Base-by-base conservation (phyloP, 768 basidiomycete genomes). In the Phanerodontia chrysosporium region DNA sequence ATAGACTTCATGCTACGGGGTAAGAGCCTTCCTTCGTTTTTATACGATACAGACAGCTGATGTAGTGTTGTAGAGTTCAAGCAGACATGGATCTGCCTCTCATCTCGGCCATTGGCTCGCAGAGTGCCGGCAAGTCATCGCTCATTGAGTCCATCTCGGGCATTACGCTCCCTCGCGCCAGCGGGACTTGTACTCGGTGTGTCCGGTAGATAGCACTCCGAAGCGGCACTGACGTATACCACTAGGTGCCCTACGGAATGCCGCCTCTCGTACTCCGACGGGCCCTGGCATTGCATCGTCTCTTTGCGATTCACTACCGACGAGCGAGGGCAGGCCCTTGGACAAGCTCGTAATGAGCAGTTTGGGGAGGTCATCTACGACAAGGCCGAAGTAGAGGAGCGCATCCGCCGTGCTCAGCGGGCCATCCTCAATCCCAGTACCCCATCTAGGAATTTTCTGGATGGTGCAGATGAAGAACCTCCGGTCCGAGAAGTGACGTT, bases 101-200 rank as follows among this genome's bases (percentile, higher is more conserved):
- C 61, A 89, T 91, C 30, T 85, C 83, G 0, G 89, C 90, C 45
- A 80, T 89, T 18, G 89, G 89, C 0, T 80, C 77, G 1, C 89
- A 91, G 62, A 87, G 84, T 45, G 86, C 86, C 0, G 89, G 89
- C 0, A 90, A 90, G 64, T 89, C 87, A 0, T 90, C 89, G 0
- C 76, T 90, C 3, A 90, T 91, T 12, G 89, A 91, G 63, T 80
- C 86, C 0, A 89, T 91, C 46, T 88, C 87, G 0, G 86, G 88
- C 0, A 82, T 90, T 18, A 86, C 80, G 0, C 73, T 90, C 0
- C 88, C 88, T 24, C 79, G 87, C 10, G 85, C 85, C 0, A 75
- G 82, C n/a, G 89, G 89, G 0, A 90, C 89, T 0, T 90, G 89
- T 60, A 92, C 89, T 0, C 77, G 89, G 89, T 84, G 28, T 1